phyloP scores from a whole-genome alignment of 2,329 filamentous ascomycete species.

The Colletotrichum plurivorum region DNA sequence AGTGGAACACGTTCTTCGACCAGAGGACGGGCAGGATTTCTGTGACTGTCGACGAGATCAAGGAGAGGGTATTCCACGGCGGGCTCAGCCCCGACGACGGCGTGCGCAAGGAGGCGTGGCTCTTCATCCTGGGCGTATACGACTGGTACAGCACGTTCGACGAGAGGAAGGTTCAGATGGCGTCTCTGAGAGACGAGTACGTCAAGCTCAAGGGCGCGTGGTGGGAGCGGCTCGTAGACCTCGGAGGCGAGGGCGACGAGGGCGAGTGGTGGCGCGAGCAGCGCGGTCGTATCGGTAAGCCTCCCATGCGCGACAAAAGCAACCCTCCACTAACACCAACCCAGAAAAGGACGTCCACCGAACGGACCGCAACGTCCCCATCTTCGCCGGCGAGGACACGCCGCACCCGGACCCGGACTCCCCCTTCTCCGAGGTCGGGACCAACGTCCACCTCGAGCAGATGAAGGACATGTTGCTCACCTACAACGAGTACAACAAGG shows the following conservation, averaged over 20 bases:
- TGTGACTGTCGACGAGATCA: slow-evolving; percentile 91
- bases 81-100: slow-evolving; percentile 91
- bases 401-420: slow-evolving; percentile 97
- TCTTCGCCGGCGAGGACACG: slow-evolving; percentile 96
- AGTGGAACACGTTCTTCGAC: slow-evolving; percentile 96
- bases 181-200: slow-evolving; percentile 92
- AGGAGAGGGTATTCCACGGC: slow-evolving; percentile 97
- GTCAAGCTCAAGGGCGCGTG: slow-evolving; percentile 93
- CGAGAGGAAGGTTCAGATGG: slow-evolving; percentile 86
- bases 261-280: slow-evolving; percentile 99
- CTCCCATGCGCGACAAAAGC: background rate
- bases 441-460: slow-evolving; percentile 97
- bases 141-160: slow-evolving; percentile 93
- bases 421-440: slow-evolving; percentile 91
- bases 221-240: slow-evolving; percentile 94
- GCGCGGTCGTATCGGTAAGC: slow-evolving; percentile 89
- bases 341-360: slow-evolving; percentile 98
- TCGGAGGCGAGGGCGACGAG: slow-evolving; percentile 83
- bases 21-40: slow-evolving; percentile 78
- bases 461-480: slow-evolving; percentile 99
- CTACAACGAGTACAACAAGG: slow-evolving; percentile 97
- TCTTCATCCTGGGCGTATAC: slow-evolving; percentile 92
- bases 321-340: slow-evolving; percentile 47
- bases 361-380: slow-evolving; percentile 93
- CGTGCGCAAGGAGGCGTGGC: slow-evolving; percentile 95